A percentile compares a stretch with the other conserved stretches of the same genome.
Evolutionary conservation across 495 filamentous ascomycete species (phyloP).

Genomic region (Endocarpon pusillum): DNA sequence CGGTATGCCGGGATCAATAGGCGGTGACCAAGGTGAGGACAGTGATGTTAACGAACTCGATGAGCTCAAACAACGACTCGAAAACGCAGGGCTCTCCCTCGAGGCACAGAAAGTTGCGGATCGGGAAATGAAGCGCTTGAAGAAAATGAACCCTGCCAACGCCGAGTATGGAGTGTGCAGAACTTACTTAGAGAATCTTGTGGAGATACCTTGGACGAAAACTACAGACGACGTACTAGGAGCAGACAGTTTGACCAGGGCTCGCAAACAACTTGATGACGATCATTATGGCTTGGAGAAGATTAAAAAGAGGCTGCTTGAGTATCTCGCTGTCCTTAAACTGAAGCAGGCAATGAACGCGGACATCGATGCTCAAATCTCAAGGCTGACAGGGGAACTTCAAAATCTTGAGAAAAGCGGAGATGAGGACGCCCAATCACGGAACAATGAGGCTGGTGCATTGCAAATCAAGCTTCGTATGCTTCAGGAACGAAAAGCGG

Average conservation of each 20-base stretch:
- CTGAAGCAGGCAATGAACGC: conserved; percentile 81
- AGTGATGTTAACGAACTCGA: conserved; percentile 73
- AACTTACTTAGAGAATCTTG: conserved; percentile 87
- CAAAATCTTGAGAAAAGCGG: conserved; percentile 26
- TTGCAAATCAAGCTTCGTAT: conserved; percentile 45
- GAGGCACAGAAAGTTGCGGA: conserved; percentile 77
- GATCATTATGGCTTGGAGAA: conserved; percentile 96
- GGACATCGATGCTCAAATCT: conserved; percentile 60
- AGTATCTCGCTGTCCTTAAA: conserved; percentile 89
- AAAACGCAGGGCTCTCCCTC: conserved; percentile 57
- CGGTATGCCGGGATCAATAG: conserved; percentile 27
- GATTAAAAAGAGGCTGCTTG: conserved; percentile 89
- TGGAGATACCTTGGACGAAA: conserved; percentile 87
- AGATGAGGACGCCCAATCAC: conserved; percentile 22
- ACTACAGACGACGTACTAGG: conserved; percentile 77
- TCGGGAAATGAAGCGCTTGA: conserved; percentile 72
- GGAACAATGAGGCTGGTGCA: conserved; percentile 22
- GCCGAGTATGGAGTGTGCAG: conserved; percentile 87
- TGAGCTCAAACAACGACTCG: conserved; percentile 72
- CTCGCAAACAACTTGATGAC: conserved; percentile 80
- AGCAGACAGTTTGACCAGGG: conserved; percentile 56
- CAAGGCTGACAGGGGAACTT: conserved; percentile 41
- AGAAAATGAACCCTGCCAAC: conserved; percentile 87
- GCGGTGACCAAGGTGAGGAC: conserved; percentile 41
- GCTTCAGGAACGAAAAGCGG: conserved; percentile 55